Conservation (phyloP, 2,329 filamentous ascomycete species). For the Fusarium sarcochroum region DNA sequence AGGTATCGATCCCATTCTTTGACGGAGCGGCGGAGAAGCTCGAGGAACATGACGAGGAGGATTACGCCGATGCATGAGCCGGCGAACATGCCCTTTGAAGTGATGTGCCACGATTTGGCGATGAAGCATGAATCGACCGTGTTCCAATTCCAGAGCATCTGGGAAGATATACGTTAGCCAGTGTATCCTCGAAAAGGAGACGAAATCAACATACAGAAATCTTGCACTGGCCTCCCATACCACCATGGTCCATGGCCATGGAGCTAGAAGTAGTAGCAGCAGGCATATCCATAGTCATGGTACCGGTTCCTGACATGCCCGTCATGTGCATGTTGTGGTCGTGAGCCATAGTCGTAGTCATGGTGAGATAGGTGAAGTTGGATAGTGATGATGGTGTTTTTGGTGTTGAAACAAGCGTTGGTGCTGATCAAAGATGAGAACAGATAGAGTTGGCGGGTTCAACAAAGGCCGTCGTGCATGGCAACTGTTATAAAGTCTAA, state of each 20-base stretch:
- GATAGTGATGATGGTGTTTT: not conserved
- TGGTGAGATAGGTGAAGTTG: not conserved
- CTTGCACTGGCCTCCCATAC: slow-evolving; percentile 50
- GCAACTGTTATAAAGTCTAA: slow-evolving; percentile 12
- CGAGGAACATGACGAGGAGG: slow-evolving; percentile 79
- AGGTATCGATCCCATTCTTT: slow-evolving; percentile 82
- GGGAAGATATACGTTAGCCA: not conserved
- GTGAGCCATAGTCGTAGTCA: slow-evolving; percentile 12
- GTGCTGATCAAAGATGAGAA: not conserved
- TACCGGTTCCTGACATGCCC: slow-evolving; percentile 19
- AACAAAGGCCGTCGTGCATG: not conserved
- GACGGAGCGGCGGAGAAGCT: slow-evolving; percentile 77
- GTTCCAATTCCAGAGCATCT: slow-evolving; percentile 89
- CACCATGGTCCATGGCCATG: slow-evolving; percentile 37
- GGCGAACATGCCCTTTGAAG: slow-evolving; percentile 78
- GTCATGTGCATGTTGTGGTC: slow-evolving; percentile 34
- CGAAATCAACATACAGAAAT: slow-evolving; percentile 54
- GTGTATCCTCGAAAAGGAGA: not conserved
- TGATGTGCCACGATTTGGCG: slow-evolving; percentile 77
- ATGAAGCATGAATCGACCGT: slow-evolving; percentile 81
- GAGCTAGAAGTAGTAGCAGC: slow-evolving; percentile 27
- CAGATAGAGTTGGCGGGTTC: not conserved
- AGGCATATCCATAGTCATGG: slow-evolving; percentile 42
- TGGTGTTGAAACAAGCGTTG: not conserved
- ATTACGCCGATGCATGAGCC: slow-evolving; percentile 85